These are phyloP conservation scores for Pilobolus umbonatus DNA, from an alignment of 192 early-diverging fungal species.

Conservation along the genomic window DNA sequence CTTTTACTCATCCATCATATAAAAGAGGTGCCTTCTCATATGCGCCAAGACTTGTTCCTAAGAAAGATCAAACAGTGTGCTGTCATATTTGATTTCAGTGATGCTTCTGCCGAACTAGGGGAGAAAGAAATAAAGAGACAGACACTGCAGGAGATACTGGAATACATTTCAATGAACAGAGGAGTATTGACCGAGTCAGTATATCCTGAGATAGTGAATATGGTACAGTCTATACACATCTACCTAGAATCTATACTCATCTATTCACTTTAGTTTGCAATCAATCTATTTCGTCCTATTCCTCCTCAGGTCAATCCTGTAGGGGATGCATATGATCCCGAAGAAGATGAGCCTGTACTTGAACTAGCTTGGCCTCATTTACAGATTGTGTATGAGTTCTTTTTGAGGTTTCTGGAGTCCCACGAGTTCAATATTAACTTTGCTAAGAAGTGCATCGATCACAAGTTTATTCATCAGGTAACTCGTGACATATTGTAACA, in stretches of 20 bases:
- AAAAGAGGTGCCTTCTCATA: constrained; percentile 58
- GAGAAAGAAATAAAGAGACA: constrained; percentile 88
- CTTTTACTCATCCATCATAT: not conserved
- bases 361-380: constrained; percentile 91
- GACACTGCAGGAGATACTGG: constrained; percentile 75
- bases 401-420: constrained; percentile 86
- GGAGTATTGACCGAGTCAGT: constrained; percentile 74
- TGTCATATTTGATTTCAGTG: constrained; percentile 85
- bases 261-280: constrained; percentile 51
- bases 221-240: constrained; percentile 51
- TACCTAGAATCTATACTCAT: not conserved
- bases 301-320: constrained; percentile 86
- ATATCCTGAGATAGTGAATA: constrained; percentile 79
- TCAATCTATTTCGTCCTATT: constrained; percentile 84
- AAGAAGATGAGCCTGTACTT: constrained; percentile 92
- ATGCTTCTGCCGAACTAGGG: constrained; percentile 64
- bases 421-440: constrained; percentile 87
- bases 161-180: constrained; percentile 73
- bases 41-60: constrained; percentile 73
- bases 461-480: constrained; percentile 64
- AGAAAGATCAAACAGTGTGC: constrained; percentile 81
- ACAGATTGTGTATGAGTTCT: constrained; percentile 88
- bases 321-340: constrained; percentile 89
- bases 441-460: constrained; percentile 86
- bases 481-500: constrained; percentile 23